These are phyloP conservation scores for Cetradonia linearis DNA, from an alignment of 495 filamentous ascomycete genomes.

Conservation along the genomic window DNA sequence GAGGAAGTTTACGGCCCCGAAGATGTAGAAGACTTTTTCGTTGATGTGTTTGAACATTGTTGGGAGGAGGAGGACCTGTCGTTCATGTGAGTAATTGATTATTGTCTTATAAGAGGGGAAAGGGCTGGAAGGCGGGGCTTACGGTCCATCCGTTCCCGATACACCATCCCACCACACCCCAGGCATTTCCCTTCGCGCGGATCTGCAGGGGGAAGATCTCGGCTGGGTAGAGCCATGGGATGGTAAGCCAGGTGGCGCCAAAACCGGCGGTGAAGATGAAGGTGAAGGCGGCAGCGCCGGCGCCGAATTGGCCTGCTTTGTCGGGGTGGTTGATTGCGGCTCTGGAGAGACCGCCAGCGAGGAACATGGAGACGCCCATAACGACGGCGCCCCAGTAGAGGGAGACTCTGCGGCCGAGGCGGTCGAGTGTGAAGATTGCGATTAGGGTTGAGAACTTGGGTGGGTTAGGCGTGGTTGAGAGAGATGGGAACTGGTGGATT, in stretches of 20 bases:
- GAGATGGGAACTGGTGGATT: neutral
- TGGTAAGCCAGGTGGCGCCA: slow-evolving; percentile 54
- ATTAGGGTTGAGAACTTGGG: slow-evolving; percentile 48
- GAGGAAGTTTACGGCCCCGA: slow-evolving; percentile 31
- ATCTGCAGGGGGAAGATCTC: slow-evolving; percentile 58
- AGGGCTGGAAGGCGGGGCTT: neutral
- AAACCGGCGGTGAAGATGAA: slow-evolving; percentile 58
- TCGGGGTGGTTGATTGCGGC: slow-evolving; percentile 29
- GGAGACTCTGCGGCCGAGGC: slow-evolving; percentile 59
- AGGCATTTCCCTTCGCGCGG: slow-evolving; percentile 52
- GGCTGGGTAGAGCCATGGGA: slow-evolving; percentile 58
- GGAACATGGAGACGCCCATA: slow-evolving; percentile 53
- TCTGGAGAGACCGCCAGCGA: slow-evolving; percentile 35
- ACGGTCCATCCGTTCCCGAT: slow-evolving; percentile 41
- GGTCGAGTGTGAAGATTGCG: slow-evolving; percentile 59
- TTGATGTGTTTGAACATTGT: slow-evolving; percentile 28
- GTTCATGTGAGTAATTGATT: slow-evolving; percentile 30
- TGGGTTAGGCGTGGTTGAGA: slow-evolving; percentile 19
- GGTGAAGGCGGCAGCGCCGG: slow-evolving; percentile 47
- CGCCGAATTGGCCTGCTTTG: slow-evolving; percentile 25
- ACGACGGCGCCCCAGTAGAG: slow-evolving; percentile 56
- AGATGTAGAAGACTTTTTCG: slow-evolving; percentile 33
- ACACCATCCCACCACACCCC: slow-evolving; percentile 44
- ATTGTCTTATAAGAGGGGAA: slow-evolving; percentile 9
- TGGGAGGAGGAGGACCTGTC: slow-evolving; percentile 29